Percentiles rank a stretch among this genome's conserved stretches.
phyloP scores from a whole-genome alignment of 1,284 basidiomycete species.

The Cryptococcus sp. region DNA sequence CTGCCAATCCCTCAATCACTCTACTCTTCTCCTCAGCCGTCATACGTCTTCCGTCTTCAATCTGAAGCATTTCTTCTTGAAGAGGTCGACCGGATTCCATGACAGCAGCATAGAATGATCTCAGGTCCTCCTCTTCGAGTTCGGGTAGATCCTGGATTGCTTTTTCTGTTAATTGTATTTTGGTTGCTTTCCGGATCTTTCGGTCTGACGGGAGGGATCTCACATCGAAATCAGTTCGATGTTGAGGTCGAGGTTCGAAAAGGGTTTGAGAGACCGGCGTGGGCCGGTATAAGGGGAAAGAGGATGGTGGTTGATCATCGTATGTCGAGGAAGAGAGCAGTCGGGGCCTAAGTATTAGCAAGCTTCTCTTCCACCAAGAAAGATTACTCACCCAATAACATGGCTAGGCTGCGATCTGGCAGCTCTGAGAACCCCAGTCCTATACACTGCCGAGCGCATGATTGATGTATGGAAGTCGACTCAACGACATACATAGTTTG shows the following conservation, averaged over 20 bases:
- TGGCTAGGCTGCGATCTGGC: too few relatives aligned
- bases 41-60: neutral
- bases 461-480: too few relatives aligned
- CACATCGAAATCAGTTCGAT: too few relatives aligned
- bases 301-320: too few relatives aligned
- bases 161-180: conserved; percentile 15
- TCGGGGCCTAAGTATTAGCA: too few relatives aligned
- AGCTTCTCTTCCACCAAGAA: too few relatives aligned
- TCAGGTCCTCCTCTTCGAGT: conserved; percentile 25
- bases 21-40: conserved; percentile 1
- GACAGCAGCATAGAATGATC: conserved; percentile 29
- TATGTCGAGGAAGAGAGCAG: too few relatives aligned
- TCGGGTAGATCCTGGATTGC: conserved; percentile 17
- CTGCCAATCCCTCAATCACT: conserved; percentile 7
- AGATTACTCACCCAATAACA: too few relatives aligned
- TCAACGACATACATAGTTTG: too few relatives aligned
- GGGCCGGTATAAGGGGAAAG: conserved; percentile 6
- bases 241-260: too few relatives aligned
- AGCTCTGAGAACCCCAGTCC: too few relatives aligned
- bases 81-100: conserved; percentile 21
- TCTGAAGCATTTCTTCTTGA: neutral
- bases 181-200: conserved; percentile 14
- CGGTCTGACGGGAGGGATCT: conserved; percentile 16
- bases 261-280: neutral
- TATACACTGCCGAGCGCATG: too few relatives aligned